These are phyloP conservation scores for Fusarium paranaense DNA, from an alignment of 2,329 filamentous ascomycete species.

Conservation along the genomic window DNA sequence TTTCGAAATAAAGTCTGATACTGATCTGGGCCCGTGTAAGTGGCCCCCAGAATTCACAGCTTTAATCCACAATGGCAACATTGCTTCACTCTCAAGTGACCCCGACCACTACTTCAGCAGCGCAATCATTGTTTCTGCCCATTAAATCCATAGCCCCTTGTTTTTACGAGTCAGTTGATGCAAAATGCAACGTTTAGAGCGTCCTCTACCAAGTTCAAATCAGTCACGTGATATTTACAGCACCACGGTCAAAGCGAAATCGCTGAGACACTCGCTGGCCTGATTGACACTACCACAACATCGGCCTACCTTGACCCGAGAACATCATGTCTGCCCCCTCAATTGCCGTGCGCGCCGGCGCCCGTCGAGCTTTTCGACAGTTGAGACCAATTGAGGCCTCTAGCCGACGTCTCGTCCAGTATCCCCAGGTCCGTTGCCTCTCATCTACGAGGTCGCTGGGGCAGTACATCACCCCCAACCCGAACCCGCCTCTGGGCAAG, in stretches of 20 bases:
- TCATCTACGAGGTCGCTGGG: conserved; percentile 6
- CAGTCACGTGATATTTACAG: neutral
- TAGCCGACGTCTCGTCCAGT: neutral
- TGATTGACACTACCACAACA: neutral
- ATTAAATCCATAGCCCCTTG: neutral
- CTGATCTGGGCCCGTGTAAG: neutral
- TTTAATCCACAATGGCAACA: neutral
- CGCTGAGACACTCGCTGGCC: neutral
- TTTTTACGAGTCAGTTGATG: neutral
- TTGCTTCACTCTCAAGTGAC: accelerated
- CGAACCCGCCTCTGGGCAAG: conserved; percentile 89
- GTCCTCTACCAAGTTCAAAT: neutral
- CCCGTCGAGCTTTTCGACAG: conserved; percentile 10
- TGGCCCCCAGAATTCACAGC: neutral
- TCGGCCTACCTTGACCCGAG: neutral
- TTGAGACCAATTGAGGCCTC: neutral
- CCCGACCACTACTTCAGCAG: neutral
- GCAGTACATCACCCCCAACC: conserved; percentile 65
- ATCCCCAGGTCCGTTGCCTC: neutral
- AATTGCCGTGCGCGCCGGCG: conserved; percentile 21
- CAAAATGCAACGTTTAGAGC: neutral
- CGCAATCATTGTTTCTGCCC: neutral
- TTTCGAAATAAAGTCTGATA: neutral
- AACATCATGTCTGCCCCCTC: conserved; percentile 33
- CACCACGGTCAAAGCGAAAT: neutral